phyloP scores from a whole-genome alignment of 768 basidiomycete species.

The Lepiota venenata region DNA sequence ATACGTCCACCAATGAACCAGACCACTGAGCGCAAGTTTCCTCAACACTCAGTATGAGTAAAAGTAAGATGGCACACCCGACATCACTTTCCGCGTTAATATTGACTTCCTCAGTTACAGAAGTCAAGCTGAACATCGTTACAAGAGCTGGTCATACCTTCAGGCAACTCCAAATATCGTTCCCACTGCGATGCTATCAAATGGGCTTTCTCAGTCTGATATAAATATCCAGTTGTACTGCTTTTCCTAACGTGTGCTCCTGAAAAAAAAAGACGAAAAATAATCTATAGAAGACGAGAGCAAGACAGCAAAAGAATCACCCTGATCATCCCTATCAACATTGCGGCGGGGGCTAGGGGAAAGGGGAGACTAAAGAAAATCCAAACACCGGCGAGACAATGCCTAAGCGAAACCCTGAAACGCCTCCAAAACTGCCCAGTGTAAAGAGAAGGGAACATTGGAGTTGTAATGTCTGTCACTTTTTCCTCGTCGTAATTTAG shows the following conservation, averaged over 20 bases:
- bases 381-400: no score
- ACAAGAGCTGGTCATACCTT: conserved; percentile 12
- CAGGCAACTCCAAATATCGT: conserved; percentile 14
- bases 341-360: not conserved
- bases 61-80: conserved; percentile 17
- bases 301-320: not conserved
- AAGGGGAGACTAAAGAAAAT: no score
- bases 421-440: conserved; percentile 17
- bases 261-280: not conserved
- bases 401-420: conserved; percentile 17
- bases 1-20: not conserved
- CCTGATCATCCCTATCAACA: not conserved
- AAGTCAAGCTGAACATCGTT: not conserved
- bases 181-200: conserved; percentile 14
- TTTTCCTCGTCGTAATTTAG: not conserved
- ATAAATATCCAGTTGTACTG: not conserved
- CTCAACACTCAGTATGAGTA: not conserved
- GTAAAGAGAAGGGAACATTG: not conserved
- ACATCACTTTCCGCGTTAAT: conserved; percentile 31
- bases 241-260: not conserved
- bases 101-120: conserved; percentile 17
- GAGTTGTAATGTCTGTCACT: not conserved
- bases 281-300: no score
- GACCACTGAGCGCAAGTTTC: not conserved
- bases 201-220: not conserved